Conservation (phyloP, 2,329 filamentous ascomycete species). For the Talaromyces sp. region DNA sequence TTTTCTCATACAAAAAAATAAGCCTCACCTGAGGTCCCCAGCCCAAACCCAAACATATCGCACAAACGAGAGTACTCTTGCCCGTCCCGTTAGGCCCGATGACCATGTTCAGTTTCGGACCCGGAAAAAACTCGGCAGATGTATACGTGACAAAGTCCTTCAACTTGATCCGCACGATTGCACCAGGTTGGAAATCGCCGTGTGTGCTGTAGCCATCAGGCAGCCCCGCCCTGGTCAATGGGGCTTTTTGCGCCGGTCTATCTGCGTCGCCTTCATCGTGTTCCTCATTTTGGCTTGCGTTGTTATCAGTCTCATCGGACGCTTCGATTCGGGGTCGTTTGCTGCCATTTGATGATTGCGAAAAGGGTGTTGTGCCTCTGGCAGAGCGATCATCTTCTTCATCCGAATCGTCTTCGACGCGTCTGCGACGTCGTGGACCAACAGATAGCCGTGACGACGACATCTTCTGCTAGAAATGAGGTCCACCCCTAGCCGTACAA, state of each 20-base stretch:
- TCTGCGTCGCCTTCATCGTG: conserved; percentile 12
- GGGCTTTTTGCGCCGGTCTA: neutral
- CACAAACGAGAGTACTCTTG: conserved; percentile 95
- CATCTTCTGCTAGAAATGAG: neutral
- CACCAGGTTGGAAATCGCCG: conserved; percentile 54
- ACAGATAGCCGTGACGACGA: conserved; percentile 4
- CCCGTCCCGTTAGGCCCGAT: conserved; percentile 98
- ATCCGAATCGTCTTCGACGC: conserved; percentile 20
- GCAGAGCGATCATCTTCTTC: conserved; percentile 19
- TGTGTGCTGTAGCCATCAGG: conserved; percentile 4
- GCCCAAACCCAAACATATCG: conserved; percentile 88
- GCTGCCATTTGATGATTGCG: conserved; percentile 23
- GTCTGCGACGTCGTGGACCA: conserved; percentile 23
- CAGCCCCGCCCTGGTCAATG: conserved; percentile 2
- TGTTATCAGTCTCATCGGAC: conserved; percentile 18
- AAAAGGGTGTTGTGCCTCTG: conserved; percentile 18
- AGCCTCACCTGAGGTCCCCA: conserved; percentile 61
- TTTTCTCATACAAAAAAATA: neutral
- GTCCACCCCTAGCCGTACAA: neutral
- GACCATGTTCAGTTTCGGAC: conserved; percentile 94
- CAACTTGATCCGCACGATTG: conserved; percentile 82
- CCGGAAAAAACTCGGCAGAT: conserved; percentile 82
- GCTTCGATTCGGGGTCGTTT: conserved; percentile 29
- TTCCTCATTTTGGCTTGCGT: conserved; percentile 12
- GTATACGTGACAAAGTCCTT: conserved; percentile 94